Base-by-base conservation (phyloP, 2,329 filamentous ascomycete genomes). In the Graphiopsis chlorocephala region DNA sequence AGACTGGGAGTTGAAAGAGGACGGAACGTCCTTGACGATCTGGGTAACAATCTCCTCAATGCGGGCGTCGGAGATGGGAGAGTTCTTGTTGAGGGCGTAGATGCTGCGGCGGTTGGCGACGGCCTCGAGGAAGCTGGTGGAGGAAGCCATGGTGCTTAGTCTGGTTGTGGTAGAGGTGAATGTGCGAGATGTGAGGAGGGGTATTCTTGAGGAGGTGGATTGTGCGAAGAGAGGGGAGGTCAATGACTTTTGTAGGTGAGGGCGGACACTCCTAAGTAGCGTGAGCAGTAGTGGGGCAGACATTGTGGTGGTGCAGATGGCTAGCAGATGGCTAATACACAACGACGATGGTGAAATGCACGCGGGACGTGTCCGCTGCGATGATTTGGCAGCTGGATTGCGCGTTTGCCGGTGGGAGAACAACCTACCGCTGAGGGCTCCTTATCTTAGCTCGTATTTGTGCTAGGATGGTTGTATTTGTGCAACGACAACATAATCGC, bases 1-100 rank as follows among this genome's bases (percentile, higher is more conserved):
- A 70, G 88, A 88, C 82, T 97, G 93, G 48, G 88, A 90, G 87
- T 97, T 97, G 88, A 97, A 97, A 69, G 89, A 88, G 61, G 86
- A 90, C 48, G 93, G 93, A 1, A 89, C 84, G 77, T 92, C 83
- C 66, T 86, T 81, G 70, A 95, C 82, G 63, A 87, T 83, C 65
- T 81, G 73, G 61, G 80, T 76, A 65, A 80, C 84, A 74, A 93
- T 86, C 72, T 90, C 85, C 73, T 85, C 80, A 78, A 93, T 82
- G 73, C 92, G 85, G 61, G 82, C 78, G 81, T 93, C 92, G 83
- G 84, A 79, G 76, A 87, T 84, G 78, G 90, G 88, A 74, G 89
- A 88, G 74, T 79, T 78, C 82, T 88, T 87, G 83, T 69, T 72
- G 62, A 77, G 68, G n/a, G 67, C 66, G 70, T 77, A 77, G 72